Conservation (phyloP, 495 filamentous ascomycete species). For the Daldinia grandis region DNA sequence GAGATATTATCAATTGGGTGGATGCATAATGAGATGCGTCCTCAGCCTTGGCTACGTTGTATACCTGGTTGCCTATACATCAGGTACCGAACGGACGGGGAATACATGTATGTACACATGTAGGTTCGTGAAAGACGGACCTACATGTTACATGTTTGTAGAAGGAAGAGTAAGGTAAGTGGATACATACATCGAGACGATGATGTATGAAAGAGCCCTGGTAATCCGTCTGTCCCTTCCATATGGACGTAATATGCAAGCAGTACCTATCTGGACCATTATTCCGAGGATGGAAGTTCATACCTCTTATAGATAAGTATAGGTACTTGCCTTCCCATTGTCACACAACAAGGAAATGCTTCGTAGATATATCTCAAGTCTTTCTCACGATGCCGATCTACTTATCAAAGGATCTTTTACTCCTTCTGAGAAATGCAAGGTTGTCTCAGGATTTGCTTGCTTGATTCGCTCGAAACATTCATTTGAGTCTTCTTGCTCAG, state of each 20-base stretch:
- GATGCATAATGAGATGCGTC: slow-evolving; percentile 19
- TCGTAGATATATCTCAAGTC: not conserved
- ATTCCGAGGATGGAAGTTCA: no score
- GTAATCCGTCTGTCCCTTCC: not conserved
- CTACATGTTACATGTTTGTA: no score
- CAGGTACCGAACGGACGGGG: not conserved
- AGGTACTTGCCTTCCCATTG: no score
- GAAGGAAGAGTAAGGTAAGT: not conserved
- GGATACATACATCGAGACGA: slow-evolving; percentile 1
- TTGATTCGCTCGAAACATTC: not conserved
- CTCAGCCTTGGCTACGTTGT: slow-evolving; percentile 27
- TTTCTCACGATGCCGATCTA: not conserved
- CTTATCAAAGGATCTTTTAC: not conserved
- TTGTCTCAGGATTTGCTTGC: not conserved
- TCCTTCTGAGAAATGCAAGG: slow-evolving; percentile 8
- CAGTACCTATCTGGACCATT: no score
- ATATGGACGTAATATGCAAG: no score
- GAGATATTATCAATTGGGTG: slow-evolving; percentile 13
- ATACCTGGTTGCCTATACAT: not conserved
- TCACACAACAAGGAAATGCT: no score
- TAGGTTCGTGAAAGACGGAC: not conserved
- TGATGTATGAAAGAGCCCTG: not conserved
- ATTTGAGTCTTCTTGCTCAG: slow-evolving; percentile 2
- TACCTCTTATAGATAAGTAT: no score
- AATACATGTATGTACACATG: not conserved